Percentiles rank a stretch among this genome's conserved stretches.
These are phyloP conservation scores for Pinus albicaulis DNA, from an alignment of 75 land plant genomes.

Conservation along the genomic window DNA sequence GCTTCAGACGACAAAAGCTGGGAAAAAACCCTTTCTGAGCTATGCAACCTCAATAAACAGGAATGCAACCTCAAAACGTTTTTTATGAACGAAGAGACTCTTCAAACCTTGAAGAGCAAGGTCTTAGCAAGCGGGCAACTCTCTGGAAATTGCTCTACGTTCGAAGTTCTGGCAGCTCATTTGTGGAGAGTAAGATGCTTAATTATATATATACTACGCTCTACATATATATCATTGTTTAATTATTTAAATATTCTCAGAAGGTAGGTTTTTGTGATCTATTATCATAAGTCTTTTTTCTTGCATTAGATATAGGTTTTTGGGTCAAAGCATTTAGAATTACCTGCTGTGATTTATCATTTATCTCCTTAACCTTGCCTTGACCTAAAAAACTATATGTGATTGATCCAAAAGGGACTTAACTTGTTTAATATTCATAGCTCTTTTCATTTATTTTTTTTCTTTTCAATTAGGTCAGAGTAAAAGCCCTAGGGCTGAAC, in stretches of 20 bases:
- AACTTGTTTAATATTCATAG: background rate
- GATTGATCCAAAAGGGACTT: no score
- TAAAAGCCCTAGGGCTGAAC: conserved; percentile 1
- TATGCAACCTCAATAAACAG: background rate
- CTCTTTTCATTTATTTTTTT: background rate
- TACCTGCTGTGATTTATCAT: background rate
- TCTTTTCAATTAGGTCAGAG: background rate
- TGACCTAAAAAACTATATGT: no score
- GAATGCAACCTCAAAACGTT: background rate
- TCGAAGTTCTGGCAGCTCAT: conserved; percentile 4
- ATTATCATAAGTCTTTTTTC: no score
- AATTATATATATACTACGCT: background rate
- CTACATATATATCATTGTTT: background rate
- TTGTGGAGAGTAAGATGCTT: conserved; percentile 3
- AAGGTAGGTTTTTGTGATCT: no score
- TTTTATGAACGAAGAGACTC: background rate
- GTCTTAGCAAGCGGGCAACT: no score
- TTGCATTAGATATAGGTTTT: no score
- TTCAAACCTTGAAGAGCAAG: background rate
- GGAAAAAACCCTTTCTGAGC: background rate
- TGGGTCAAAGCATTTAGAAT: no score
- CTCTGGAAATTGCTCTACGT: background rate
- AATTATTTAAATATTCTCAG: background rate
- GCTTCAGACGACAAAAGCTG: conserved; percentile 8
- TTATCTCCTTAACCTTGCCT: no score